Percentiles rank a stretch among this genome's conserved stretches.
Conservation (phyloP, 2,329 filamentous ascomycete species). For the Epichloe scottii region DNA sequence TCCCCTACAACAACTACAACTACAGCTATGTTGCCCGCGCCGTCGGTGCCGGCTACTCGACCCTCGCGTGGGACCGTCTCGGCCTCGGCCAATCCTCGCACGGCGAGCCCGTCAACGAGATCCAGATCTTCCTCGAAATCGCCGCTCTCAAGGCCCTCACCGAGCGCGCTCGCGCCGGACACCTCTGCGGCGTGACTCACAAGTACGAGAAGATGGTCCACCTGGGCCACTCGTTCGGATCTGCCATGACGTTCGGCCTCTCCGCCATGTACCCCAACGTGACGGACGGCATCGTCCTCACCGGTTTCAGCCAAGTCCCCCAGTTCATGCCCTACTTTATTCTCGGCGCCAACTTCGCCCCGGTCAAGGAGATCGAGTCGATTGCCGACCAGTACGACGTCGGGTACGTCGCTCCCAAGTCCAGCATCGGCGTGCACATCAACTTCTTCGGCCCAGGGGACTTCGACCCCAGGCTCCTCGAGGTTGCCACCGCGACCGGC, state of each 20-base stretch:
- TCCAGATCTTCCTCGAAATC: constrained; percentile 46
- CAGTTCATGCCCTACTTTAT: constrained; percentile 31
- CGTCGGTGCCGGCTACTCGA: constrained; percentile 43
- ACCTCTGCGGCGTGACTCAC: constrained; percentile 27
- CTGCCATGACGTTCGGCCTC: constrained; percentile 42
- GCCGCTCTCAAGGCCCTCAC: constrained; percentile 44
- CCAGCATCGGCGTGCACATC: constrained; percentile 35
- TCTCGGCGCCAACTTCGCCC: constrained; percentile 33
- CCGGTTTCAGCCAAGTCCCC: constrained; percentile 41
- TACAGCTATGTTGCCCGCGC: constrained; percentile 50
- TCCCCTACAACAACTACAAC: constrained; percentile 42
- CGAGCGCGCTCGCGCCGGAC: constrained; percentile 30
- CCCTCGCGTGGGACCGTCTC: constrained; percentile 48
- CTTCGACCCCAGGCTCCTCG: constrained; percentile 42
- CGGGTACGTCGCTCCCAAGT: constrained; percentile 40
- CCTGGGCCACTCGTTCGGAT: constrained; percentile 53
- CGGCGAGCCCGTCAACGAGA: constrained; percentile 45
- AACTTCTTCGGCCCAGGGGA: constrained; percentile 38
- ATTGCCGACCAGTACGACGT: constrained; percentile 23
- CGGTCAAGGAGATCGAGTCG: constrained; percentile 21
- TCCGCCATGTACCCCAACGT: constrained; percentile 37
- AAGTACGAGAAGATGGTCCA: constrained; percentile 37
- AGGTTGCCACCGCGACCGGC: constrained; percentile 31
- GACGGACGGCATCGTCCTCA: constrained; percentile 46
- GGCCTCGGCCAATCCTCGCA: constrained; percentile 47